phyloP scores from a whole-genome alignment of 805 yeast genomes.

The Debaryomyces maramus region DNA sequence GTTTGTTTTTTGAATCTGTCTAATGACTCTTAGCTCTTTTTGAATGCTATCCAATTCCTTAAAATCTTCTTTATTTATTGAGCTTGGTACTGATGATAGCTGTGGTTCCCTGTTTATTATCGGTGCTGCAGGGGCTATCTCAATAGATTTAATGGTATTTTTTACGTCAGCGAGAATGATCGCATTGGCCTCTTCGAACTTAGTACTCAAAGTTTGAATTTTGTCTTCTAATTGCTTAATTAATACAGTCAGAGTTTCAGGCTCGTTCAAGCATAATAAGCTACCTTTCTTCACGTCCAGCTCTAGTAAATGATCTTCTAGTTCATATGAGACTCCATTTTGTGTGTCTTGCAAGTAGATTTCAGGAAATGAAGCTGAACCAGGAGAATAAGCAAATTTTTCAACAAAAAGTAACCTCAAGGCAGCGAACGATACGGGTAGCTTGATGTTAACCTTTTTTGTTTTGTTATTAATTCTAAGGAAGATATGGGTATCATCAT shows the following conservation, averaged over 20 bases:
- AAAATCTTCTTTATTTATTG: constrained; percentile 2
- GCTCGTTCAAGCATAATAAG: constrained; percentile 58
- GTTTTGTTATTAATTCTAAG: constrained; percentile 53
- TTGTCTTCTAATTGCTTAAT: constrained; percentile 23
- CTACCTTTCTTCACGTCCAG: constrained; percentile 59
- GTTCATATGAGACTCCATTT: constrained; percentile 67
- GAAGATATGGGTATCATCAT: constrained; percentile 31
- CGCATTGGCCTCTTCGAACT: constrained; percentile 16
- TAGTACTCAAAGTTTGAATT: constrained; percentile 14
- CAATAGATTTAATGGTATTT: constrained; percentile 21
- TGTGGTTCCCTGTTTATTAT: constrained; percentile 3
- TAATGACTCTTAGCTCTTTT: constrained; percentile 58
- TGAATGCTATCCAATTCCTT: constrained; percentile 47
- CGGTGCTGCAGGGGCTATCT: constrained; percentile 17
- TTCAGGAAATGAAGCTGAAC: constrained; percentile 69
- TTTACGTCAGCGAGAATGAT: constrained; percentile 17
- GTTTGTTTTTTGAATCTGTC: constrained; percentile 52
- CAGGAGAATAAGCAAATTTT: constrained; percentile 82
- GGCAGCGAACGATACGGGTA: constrained; percentile 52
- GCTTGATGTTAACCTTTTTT: constrained; percentile 49
- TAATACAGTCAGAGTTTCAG: constrained; percentile 23
- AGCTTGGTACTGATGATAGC: constrained; percentile 6
- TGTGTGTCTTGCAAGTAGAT: constrained; percentile 67
- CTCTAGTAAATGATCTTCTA: constrained; percentile 65
- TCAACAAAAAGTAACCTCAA: constrained; percentile 78